Evolutionary conservation across 129 eudicot species (phyloP), one percentile per base, ranked within the genome.

Genomic region (Centrapalus pauciflorus): DNA sequence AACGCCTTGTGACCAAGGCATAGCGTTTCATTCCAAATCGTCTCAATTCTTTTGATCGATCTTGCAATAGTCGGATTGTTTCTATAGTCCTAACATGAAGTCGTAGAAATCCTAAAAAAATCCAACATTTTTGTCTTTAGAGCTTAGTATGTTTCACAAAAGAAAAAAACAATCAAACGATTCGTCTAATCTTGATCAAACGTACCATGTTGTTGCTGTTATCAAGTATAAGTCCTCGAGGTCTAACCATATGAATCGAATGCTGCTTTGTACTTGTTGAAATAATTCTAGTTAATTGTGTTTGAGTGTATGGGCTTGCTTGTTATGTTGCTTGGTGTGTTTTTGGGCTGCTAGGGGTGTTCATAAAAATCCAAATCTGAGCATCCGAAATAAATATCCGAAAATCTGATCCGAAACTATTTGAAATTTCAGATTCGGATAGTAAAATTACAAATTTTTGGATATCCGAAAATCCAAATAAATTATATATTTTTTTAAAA

Each of bases 101-200:
- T 84, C 80, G 76, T 84, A 84, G 26, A 84, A 84, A 70, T 84
- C 76, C 85, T 84, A 43, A 23, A 69, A 69, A 34, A 12, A n/a
- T 17, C n/a, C 46, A 7, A 2, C 45, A 27, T 17, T 52, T n/a
- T 51, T 27, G 26, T 5, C 3, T 0, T 10, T 23, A 55, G 5
- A 55, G 21, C 12, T 57, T 41, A n/a, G n/a, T n/a, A 21, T 46
- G 68, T 48, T 21, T 58, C 14, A 2, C 11, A 12, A 70, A 24
- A 69, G 33, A 32, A 21, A 7, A n/a, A 52, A n/a, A n/a, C n/a
- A n/a, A n/a, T 50, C 10, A 32, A n/a, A 51, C 2, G 50, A 21
- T 28, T 32, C n/a, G n/a, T n/a, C n/a, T n/a, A n/a, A n/a, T n/a
- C n/a, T n/a, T 1, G 8, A 19, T 56, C 62, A 49, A 50, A 4